Evolutionary conservation across 2,329 filamentous ascomycete genomes (phyloP), one percentile per base, ranked within the genome.

Genomic region (Talaromyces atroroseus): DNA sequence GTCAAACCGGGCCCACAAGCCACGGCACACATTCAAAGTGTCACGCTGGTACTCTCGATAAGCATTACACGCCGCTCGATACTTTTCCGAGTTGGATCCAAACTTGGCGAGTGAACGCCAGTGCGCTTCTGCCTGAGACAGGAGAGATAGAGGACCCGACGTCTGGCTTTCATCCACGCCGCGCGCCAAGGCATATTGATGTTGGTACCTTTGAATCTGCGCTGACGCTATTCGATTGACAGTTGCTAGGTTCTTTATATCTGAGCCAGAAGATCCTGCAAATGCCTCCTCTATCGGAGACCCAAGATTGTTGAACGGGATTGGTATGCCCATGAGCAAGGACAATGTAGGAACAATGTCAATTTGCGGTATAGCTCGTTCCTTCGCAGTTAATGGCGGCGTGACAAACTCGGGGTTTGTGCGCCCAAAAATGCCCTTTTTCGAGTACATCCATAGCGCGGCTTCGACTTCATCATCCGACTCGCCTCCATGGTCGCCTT

Each of bases 361-460:
- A 62, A 99, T 99, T 73, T 99, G 94, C 58, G 78, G 79, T 7
- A 87, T 78, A n/a, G 89, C 85, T 68, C 65, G 81, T 21, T 86
- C 82, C 70, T 94, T 95, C 42, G 92, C 91, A 21, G 82, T 89
- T 49, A 62, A 69, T 1, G 83, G 82, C 5, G 83, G 82, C n/a
- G 78, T 75, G 14, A 74, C 68, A 61, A 80, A 81, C 5, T 83
- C 81, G 2, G 82, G 75, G 49, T 82, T 79, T 1, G 84, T 88
- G 40, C 91, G 85, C 16, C 94, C 94, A 71, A 99, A 99, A 10
- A 89, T 72, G 0, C 85, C 85, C 63, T 84, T 86, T 71, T 92
- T 95, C 1, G 94, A 95, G 71, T 97, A 99, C 91, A 99, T 95
- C 92, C 94, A 99, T 48, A 99, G 73, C 2, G 94, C 91, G 56